Percentiles rank a stretch among this genome's conserved stretches.
Conservation (phyloP, 352 stramenopile species). For the Phytophthora aleatoria region DNA sequence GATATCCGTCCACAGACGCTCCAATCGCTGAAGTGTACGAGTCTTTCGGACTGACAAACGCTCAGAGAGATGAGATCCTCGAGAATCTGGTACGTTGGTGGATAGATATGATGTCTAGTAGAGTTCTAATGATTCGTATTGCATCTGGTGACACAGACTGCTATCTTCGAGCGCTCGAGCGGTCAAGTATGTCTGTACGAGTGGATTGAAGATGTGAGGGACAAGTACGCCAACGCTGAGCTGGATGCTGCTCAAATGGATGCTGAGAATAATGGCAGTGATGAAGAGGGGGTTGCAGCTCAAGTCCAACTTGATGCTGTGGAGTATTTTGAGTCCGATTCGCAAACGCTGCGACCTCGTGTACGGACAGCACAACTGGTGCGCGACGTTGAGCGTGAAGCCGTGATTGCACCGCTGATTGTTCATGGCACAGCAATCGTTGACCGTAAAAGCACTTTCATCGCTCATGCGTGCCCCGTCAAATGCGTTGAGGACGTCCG, state of each 20-base stretch:
- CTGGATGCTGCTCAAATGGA: constrained; percentile 28
- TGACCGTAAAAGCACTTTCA: constrained; percentile 88
- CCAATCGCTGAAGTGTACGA: constrained; percentile 84
- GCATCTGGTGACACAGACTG: constrained; percentile 26
- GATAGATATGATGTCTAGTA: not conserved
- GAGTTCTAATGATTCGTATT: not conserved
- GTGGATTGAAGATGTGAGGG: constrained; percentile 84
- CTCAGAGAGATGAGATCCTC: constrained; percentile 67
- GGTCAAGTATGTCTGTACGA: constrained; percentile 88
- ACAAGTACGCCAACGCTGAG: constrained; percentile 64
- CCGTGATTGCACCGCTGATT: constrained; percentile 57
- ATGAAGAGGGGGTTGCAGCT: constrained; percentile 17
- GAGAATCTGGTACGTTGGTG: constrained; percentile 51
- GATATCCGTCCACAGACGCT: constrained; percentile 70
- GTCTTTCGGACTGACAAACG: constrained; percentile 78
- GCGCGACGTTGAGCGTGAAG: constrained; percentile 62
- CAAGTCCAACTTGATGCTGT: constrained; percentile 25
- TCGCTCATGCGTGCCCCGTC: constrained; percentile 67
- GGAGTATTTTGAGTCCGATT: constrained; percentile 52
- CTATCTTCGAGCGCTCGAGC: constrained; percentile 72
- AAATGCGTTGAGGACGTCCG: constrained; percentile 75
- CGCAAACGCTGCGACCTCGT: constrained; percentile 64
- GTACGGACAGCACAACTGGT: constrained; percentile 65
- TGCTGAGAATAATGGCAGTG: constrained; percentile 13
- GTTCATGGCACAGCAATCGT: constrained; percentile 70